Evolutionary conservation across 2,329 filamentous ascomycete species (phyloP), one percentile per base, ranked within the genome.

Genomic region (Cercospora nicotianae): DNA sequence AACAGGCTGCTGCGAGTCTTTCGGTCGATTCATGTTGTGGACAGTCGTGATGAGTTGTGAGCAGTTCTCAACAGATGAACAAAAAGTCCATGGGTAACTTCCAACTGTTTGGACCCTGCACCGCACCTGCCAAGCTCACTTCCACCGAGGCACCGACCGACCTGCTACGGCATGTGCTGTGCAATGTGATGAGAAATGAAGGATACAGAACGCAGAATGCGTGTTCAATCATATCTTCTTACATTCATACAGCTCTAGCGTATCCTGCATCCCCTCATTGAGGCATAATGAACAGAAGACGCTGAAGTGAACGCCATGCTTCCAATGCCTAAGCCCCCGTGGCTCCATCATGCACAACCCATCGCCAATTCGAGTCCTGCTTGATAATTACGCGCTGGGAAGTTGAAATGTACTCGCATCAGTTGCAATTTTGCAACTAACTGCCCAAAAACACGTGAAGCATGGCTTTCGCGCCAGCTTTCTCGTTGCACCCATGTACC

Each of bases 401-500:
- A 10, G 9, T 20, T 51, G 9, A 23, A 26, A 53, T 26, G 20
- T 26, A 23, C 48, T 53, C 48, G 12, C 20, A 26, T 16, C 26
- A 3, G 18, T 3, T 53, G 48, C 51, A 51, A 59, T 60, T 16
- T 7, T 39, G 33, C 33, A 39, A 39, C 33, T 68, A 77, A 42
- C 73, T 75, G 61, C 75, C 74, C 62, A 78, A 66, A 63, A 70
- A 78, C 61, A 78, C 72, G 20, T 73, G 75, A 16, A 72, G 36
- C 69, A 72, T 71, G 16, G 67, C 66, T 33, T 66, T 71, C 4
- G 48, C 59, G 18, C 61, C 58, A 26, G 67, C 67, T 33, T 63
- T 31, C 42, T 67, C 65, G 18, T 65, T 61, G 53, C 83, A 85
- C 16, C 78, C 81, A 2, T 80, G 77, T 0, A 84, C 82, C 1